phyloP scores from a whole-genome alignment of 371 early-diverging fungal species.

The Mortierella sp. region DNA sequence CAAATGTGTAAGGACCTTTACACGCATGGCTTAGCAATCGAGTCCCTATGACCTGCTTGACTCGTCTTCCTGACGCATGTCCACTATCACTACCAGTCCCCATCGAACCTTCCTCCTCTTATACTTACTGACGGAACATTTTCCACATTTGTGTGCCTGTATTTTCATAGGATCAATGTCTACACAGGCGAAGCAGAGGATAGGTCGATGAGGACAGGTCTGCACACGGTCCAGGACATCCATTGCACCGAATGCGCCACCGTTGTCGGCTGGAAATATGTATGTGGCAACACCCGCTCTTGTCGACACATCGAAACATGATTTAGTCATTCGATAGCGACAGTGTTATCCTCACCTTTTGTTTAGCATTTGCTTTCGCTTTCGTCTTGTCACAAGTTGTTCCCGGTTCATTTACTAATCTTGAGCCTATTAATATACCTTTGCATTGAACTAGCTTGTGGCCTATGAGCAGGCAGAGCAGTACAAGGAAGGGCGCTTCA shows the following conservation, averaged over 20 bases:
- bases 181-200: constrained; percentile 69
- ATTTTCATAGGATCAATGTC: constrained; percentile 70
- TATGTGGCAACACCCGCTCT: constrained; percentile 41
- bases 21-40: background rate
- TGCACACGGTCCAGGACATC: constrained; percentile 77
- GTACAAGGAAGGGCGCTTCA: constrained; percentile 83
- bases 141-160: background rate
- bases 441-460: constrained; percentile 58
- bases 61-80: too few species aligned
- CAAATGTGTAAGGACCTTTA: constrained; percentile 65
- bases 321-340: constrained; percentile 15
- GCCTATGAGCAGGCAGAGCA: constrained; percentile 73
- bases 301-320: background rate
- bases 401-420: background rate
- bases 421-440: constrained; percentile 9
- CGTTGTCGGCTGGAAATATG: constrained; percentile 81
- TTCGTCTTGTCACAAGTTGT: background rate
- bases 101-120: background rate
- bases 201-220: constrained; percentile 77
- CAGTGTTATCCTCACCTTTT: constrained; percentile 3
- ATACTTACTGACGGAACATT: background rate
- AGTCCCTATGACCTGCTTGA: too few species aligned
- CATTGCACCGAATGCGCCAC: constrained; percentile 70
- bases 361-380: too few species aligned
- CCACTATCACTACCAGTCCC: background rate